Evolutionary conservation across 163 green algal species (phyloP).

Genomic region (Botryococcus braunii): DNA sequence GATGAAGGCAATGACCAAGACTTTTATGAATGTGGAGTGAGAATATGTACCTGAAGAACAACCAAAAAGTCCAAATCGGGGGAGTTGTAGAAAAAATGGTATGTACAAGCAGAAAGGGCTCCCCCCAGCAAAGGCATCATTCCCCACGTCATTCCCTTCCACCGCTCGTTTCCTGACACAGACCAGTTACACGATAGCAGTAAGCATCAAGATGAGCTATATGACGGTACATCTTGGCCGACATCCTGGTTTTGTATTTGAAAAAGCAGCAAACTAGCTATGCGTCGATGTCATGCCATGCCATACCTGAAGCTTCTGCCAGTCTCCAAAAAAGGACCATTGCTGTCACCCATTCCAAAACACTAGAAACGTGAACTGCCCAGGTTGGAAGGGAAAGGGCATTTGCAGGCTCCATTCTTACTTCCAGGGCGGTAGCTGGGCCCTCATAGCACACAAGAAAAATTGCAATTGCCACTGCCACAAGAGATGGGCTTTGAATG

Average conservation of each 20-base stretch:
- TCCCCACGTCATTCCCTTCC: slow-evolving; percentile 81
- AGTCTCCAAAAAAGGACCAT: slow-evolving; percentile 85
- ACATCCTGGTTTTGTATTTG: not conserved
- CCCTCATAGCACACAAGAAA: no score
- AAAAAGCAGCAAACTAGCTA: not conserved
- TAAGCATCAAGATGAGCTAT: not conserved
- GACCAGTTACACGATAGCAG: not conserved
- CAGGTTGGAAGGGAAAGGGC: slow-evolving; percentile 92
- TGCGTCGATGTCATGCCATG: not conserved
- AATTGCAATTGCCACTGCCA: no score
- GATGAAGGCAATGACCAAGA: no score
- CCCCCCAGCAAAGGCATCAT: slow-evolving; percentile 73
- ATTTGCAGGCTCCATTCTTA: slow-evolving; percentile 84
- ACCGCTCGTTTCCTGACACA: slow-evolving; percentile 46
- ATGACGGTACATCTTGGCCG: not conserved
- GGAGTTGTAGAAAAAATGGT: slow-evolving; percentile 90
- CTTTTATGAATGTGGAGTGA: no score
- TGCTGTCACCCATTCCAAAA: slow-evolving; percentile 62
- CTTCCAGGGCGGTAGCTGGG: no score
- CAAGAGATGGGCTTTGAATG: no score
- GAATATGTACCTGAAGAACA: slow-evolving; percentile 24
- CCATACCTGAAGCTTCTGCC: slow-evolving; percentile 50
- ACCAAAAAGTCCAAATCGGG: slow-evolving; percentile 46
- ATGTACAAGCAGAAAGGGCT: slow-evolving; percentile 76
- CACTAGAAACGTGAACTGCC: slow-evolving; percentile 88